Percentiles rank a stretch among this genome's conserved stretches.
These are phyloP conservation scores for Zygotorulaspora florentina DNA, from an alignment of 805 yeast genomes.

Conservation along the genomic window DNA sequence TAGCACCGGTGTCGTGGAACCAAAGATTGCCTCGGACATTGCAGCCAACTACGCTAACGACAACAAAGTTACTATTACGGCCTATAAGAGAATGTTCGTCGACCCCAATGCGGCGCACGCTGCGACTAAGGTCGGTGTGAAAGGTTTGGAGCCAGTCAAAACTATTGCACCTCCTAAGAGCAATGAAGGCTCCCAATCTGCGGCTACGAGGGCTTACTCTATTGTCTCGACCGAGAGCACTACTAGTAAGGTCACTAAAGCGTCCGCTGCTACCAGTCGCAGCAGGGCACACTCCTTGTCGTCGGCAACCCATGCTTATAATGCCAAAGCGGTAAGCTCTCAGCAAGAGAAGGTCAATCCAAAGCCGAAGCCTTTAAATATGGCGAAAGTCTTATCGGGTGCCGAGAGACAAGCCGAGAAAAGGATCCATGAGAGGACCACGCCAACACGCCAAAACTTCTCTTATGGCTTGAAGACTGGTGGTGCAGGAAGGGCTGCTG, in stretches of 20 bases:
- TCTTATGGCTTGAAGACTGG: slow-evolving; percentile 22
- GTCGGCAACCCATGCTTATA: slow-evolving; percentile 12
- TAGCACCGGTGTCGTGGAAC: slow-evolving; percentile 58
- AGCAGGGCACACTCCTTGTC: slow-evolving; percentile 14
- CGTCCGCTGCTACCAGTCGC: slow-evolving; percentile 3
- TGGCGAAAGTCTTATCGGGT: slow-evolving; percentile 29
- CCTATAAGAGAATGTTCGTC: slow-evolving; percentile 51
- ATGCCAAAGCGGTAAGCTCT: slow-evolving; percentile 3
- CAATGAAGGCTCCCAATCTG: slow-evolving; percentile 18
- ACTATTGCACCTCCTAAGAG: slow-evolving; percentile 6
- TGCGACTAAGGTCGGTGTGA: slow-evolving; percentile 26
- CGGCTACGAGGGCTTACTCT: slow-evolving; percentile 33
- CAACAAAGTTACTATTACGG: slow-evolving; percentile 54
- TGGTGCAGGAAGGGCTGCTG: slow-evolving; percentile 23
- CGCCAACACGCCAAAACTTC: slow-evolving; percentile 18
- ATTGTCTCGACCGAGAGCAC: slow-evolving; percentile 16
- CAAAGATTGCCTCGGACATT: slow-evolving; percentile 56
- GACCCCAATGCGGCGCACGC: slow-evolving; percentile 34
- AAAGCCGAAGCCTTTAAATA: slow-evolving; percentile 21
- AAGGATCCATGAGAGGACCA: slow-evolving; percentile 22
- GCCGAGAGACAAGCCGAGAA: slow-evolving; percentile 31
- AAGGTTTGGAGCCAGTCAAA: slow-evolving; percentile 10
- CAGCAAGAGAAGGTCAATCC: slow-evolving; percentile 6
- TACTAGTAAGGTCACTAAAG: slow-evolving; percentile 8
- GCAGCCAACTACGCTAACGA: slow-evolving; percentile 75